A percentile compares a stretch with the other conserved stretches of the same genome.
These are phyloP conservation scores for Marasmius tenuissimus DNA, from an alignment of 1,284 basidiomycete genomes.

Conservation along the genomic window DNA sequence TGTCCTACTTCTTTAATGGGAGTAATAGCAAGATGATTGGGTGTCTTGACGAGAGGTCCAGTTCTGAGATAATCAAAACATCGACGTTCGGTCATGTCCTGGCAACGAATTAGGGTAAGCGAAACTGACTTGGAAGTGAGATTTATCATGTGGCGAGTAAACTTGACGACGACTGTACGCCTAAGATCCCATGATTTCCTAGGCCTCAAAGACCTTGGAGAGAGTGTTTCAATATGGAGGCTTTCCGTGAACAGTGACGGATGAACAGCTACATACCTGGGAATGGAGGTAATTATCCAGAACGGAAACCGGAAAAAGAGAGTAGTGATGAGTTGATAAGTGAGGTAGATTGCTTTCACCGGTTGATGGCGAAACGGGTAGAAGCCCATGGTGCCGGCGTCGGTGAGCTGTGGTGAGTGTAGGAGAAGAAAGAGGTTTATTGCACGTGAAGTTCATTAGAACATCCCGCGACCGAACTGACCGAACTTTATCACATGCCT, in stretches of 20 bases:
- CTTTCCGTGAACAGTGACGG: not conserved
- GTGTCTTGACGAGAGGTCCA: slow-evolving; percentile 29
- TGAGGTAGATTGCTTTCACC: slow-evolving; percentile 39
- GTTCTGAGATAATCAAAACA: slow-evolving; percentile 22
- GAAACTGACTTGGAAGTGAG: slow-evolving; percentile 24
- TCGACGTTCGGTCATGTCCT: not conserved
- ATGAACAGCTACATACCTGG: slow-evolving; percentile 24
- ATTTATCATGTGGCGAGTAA: slow-evolving; percentile 30
- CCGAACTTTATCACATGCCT: no score
- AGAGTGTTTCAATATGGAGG: not conserved
- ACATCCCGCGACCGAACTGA: no score
- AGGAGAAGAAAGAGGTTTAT: not conserved
- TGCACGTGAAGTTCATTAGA: no score
- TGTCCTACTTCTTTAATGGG: slow-evolving; percentile 23
- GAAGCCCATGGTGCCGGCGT: slow-evolving; percentile 16
- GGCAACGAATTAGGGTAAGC: not conserved
- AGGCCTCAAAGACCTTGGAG: slow-evolving; percentile 36
- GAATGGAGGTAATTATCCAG: slow-evolving; percentile 39
- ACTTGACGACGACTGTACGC: slow-evolving; percentile 35
- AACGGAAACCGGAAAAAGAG: slow-evolving; percentile 47
- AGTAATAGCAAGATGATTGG: slow-evolving; percentile 40
- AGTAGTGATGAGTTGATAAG: slow-evolving; percentile 38
- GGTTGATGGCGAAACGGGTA: slow-evolving; percentile 36
- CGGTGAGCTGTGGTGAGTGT: not conserved
- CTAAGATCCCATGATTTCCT: slow-evolving; percentile 39